Base-by-base conservation (phyloP, 805 yeast genomes). In the Kockiozyma suomiensis region DNA sequence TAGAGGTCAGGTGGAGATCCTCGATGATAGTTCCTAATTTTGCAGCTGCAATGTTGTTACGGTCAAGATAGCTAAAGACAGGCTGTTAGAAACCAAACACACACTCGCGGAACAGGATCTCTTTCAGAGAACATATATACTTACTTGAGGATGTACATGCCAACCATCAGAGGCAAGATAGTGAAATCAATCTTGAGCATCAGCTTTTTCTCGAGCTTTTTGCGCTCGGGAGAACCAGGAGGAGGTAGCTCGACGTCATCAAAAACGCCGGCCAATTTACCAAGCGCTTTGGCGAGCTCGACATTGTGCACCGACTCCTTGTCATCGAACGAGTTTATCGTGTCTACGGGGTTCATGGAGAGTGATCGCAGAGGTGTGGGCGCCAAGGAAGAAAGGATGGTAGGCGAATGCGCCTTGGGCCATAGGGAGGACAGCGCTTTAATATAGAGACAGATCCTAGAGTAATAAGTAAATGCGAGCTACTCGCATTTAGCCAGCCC, bases 161-260 rank as follows among this genome's bases (percentile, higher is more conserved):
- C 72, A 58, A 81, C 78, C 33, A 81, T 66, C 79, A 79, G 76
- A 19, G 85, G 84, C 59, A 82, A 70, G 55, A 82, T 74, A 60
- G 84, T 70, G 7, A 78, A 30, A 66, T 84, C 87, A 43, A 81
- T 71, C 63, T 80, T 82, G 48, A 80, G 67, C 37, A 77, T 76
- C 15, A 82, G 75, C 59, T 74, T 78, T 54, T 66, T 72, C 62
- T 81, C 82, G 49, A 82, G 67, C 3, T 60, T 68, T 25, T 70
- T 76, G 12, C 83, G 73, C 62, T 83, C 85, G 43, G 76, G 82
- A n/a, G 69, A 45, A 25, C 67, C 69, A 10, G 49, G 59, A 4
- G 68, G 59, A 2, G 71, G 71, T 7, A 67, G 43, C 23, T 38
- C 50, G 4, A 68, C 62, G 12, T 66, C 71, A 15, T 63, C 67